Evolutionary conservation across 371 early-diverging fungal genomes (phyloP), one percentile per base, ranked within the genome.

Genomic region (Saksenaea vasiformis): DNA sequence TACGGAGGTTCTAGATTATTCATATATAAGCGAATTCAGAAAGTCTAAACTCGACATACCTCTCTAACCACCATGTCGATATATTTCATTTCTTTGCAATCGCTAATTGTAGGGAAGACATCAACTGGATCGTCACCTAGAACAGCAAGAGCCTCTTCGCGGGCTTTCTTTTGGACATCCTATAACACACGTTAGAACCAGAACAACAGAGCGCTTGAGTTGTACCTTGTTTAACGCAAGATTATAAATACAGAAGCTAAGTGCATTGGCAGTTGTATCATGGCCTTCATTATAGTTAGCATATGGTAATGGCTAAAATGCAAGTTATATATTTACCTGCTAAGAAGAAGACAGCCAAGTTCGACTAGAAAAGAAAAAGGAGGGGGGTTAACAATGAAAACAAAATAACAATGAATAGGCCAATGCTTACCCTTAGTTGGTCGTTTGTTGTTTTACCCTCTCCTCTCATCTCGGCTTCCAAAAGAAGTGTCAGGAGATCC

Each of bases 401-500:
- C 10, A 22, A 17, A 10, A 31, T 13, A 4, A n/a, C n/a, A n/a
- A 43, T 26, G 5, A 10, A 27, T 59, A 5, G 10, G 11, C 7
- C 7, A 31, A 31, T 31, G 54, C 59, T 38, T 69, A 63, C 69
- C 51, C 59, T 70, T 34, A 73, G n/a, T 19, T 75, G 69, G n/a
- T 65, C 64, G 3, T 64, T 64, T 0, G 69, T 57, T 22, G 62
- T 54, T 10, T 27, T 5, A 13, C 65, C 66, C 13, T 67, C 69
- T 14, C 71, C 69, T 27, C 64, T 38, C 4, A 60, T 51, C 44
- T 73, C 69, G 2, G 74, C 72, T 59, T 79, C 76, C n/a, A 79
- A 53, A 71, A 79, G 70, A 17, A 76, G 39, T 0, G 74, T 73
- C 3, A 79, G 64, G 22, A 79, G 31, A 43, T 79, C 79, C 36